phyloP scores from a whole-genome alignment of 2,329 filamentous ascomycete genomes.

The Chalaropsis thielavioides region DNA sequence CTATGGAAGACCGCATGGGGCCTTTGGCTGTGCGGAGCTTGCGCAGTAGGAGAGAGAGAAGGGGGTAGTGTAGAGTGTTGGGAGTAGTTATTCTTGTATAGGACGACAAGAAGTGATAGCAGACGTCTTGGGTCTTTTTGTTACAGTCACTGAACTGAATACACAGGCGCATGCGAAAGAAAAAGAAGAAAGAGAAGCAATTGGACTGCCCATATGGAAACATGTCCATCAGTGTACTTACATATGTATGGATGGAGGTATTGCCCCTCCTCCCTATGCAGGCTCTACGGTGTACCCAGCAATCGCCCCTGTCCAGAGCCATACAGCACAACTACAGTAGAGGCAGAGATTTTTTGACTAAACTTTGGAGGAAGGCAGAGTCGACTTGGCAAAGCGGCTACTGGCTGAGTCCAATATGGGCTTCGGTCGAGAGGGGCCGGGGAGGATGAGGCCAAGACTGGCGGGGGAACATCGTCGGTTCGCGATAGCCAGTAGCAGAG shows the following conservation, averaged over 20 bases:
- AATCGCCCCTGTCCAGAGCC: background rate
- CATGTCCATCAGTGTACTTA: background rate
- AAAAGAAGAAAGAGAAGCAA: background rate
- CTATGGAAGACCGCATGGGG: background rate
- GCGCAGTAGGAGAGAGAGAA: too few relatives aligned
- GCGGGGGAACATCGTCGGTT: background rate
- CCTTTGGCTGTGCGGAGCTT: background rate
- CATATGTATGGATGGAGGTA: background rate
- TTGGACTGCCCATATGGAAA: background rate
- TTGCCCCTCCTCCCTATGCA: background rate
- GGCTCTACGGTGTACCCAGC: background rate
- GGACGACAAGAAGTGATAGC: background rate
- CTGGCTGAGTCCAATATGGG: background rate
- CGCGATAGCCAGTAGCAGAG: background rate
- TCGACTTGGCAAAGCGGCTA: background rate
- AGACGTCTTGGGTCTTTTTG: background rate
- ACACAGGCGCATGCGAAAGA: background rate
- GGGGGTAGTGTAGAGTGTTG: too few relatives aligned
- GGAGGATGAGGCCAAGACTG: conserved; percentile 1
- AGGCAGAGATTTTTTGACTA: background rate
- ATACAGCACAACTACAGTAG: background rate
- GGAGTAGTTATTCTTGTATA: too few relatives aligned
- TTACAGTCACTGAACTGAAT: background rate
- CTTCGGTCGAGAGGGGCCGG: background rate
- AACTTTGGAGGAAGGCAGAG: background rate